Base-by-base conservation (phyloP, 176 grass and related monocot species). In the Avena sativa region DNA sequence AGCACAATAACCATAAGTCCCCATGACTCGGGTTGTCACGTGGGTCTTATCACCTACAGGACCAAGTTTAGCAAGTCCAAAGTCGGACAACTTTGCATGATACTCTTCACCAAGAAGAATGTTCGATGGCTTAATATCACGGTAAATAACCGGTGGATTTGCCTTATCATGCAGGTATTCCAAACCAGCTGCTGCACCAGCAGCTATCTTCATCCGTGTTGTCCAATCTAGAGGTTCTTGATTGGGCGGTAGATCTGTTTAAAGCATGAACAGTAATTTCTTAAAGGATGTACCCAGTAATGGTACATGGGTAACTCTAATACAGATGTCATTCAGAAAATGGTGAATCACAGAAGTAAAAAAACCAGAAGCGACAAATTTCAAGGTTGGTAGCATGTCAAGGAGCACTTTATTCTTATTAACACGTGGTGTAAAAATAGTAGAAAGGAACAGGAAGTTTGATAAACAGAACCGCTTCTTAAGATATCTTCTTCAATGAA, bases 91-190 rank as follows among this genome's bases (percentile, higher is more conserved):
- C 43, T 97, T 97, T 44, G 86, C 86, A 62, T 92, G 85, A 80
- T 89, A 94, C 12, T 68, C 92, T 87, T 97, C 90, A 73, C 68
- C 90, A 50, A 97, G 88, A 80, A 97, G 86, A 76, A 97, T 92
- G 80, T 97, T 97, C 51, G 95, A 94, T 14, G 92, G 90, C 47
- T 97, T 94, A 81, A 97, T 94, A 60, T 97, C 95, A 71, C 95
- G 80, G 61, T 86, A 97, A 85, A 97, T 97, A 61, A 97, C 92
- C 3, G 92, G 78, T 79, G 95, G 92, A 49, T 79, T 73, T 82
- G 85, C 88, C 47, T 81, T 86, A 64, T 97, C 90, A 30, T 97
- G 95, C 34, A 97, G 67, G 71, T 94, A 94, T 81, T 92, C 90
- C 78, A 97, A 87, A 79, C 92, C 92, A 91, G 86, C 85, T 65